Conservation (phyloP, 2,329 filamentous ascomycete species). For the Penicillium sp. region DNA sequence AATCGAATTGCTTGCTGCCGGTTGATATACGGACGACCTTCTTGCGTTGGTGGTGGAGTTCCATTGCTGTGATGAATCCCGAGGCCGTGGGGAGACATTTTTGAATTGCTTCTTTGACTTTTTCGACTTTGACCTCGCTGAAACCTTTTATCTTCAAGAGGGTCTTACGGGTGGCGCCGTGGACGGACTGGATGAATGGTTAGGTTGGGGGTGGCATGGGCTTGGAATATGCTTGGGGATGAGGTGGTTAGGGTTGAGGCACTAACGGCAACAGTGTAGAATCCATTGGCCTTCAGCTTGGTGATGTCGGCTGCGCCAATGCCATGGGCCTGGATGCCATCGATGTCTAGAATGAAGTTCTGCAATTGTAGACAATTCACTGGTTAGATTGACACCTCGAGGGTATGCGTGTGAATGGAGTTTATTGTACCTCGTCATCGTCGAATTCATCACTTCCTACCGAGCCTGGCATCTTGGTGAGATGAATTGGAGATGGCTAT, state of each 20-base stretch:
- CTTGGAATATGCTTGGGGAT: background rate
- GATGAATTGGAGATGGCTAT: constrained; percentile 2
- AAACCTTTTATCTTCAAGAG: constrained; percentile 68
- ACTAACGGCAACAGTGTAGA: constrained; percentile 62
- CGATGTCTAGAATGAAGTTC: constrained; percentile 64
- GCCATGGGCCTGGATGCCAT: constrained; percentile 65
- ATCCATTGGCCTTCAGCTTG: constrained; percentile 63
- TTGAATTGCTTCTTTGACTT: constrained; percentile 65
- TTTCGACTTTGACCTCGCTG: constrained; percentile 69
- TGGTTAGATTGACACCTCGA: background rate
- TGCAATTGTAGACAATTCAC: constrained; percentile 32
- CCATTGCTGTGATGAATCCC: constrained; percentile 66
- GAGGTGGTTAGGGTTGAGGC: background rate
- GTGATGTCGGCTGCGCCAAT: constrained; percentile 65
- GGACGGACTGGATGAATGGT: constrained; percentile 52
- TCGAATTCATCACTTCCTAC: constrained; percentile 53
- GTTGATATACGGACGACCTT: constrained; percentile 65
- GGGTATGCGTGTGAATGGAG: background rate
- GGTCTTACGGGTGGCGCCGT: constrained; percentile 59
- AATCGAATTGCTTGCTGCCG: constrained; percentile 67
- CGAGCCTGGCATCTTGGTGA: constrained; percentile 52
- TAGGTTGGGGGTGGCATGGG: background rate
- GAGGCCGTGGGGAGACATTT: constrained; percentile 60
- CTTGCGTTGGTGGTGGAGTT: constrained; percentile 63
- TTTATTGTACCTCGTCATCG: constrained; percentile 47